Base-by-base conservation (phyloP, 495 filamentous ascomycete species). In the Trypethelium eluteriae region DNA sequence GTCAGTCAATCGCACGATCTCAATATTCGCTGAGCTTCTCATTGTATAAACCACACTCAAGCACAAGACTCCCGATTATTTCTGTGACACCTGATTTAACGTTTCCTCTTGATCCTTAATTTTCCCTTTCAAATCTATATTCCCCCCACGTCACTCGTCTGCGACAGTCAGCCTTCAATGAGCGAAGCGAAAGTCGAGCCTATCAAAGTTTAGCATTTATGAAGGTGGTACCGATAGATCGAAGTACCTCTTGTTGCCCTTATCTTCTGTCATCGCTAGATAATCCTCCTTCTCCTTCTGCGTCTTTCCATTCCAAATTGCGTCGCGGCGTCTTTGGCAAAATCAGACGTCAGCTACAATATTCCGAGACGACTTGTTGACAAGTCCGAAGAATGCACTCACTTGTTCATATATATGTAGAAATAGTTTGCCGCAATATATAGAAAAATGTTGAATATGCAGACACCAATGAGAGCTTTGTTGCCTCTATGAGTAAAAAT, bases 391-490 rank as follows among this genome's bases (percentile, higher is more conserved):
- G 49, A 5, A 5, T 75, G 73, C 64, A 78, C 78, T 63, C 71
- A 70, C 16, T 71, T 69, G 64, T 80, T 80, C 47, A 76, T 49
- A 3, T 70, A 59, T 2, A 62, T 63, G 34, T 77, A 70, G 14
- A 62, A 74, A 57, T 72, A 39, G 2, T 74, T 67, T 65, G 75
- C 71, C 7, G 68, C 57, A 5, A 77, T 2, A 57, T 79, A 74
- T 1, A 53, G 71, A 62, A 0, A 72, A 72, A 38, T 78, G 11
- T 38, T 75, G 64, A 10, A 78, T 64, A 10, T 65, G 71, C 50
- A 74, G 77, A 79, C 73, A 1, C 73, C 56, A 6, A 80, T 70
- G 16, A 79, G 69, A 7, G 76, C 74, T 39, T 71, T 77, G 67
- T 80, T 79, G 0, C 78, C 77, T 10, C 66, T 69, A 38, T 14